Evolutionary conservation across 2,329 filamentous ascomycete genomes (phyloP), one percentile per base, ranked within the genome.

Genomic region (Colletotrichum siamense): DNA sequence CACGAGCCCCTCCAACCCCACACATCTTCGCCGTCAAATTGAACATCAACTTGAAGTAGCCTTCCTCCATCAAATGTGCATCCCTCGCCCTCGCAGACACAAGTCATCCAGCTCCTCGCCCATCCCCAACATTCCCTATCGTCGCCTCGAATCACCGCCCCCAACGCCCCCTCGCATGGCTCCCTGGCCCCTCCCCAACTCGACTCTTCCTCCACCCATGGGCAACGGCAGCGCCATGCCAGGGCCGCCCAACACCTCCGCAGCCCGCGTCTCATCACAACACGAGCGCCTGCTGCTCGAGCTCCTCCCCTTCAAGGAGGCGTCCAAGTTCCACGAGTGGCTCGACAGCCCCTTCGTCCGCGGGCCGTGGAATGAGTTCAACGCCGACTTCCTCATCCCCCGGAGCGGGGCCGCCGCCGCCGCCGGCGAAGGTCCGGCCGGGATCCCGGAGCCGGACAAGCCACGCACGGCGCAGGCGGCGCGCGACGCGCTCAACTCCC

Each of bases 261-360:
- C 74, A 4, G n/a, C 65, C 39, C 62, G 44, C 52, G 64, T 84
- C 61, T 77, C 81, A 24, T 72, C 78, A 5, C 84, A 86, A 77
- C 83, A 85, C 77, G 82, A 85, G 78, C 83, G 85, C 36, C 84
- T 86, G 39, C 81, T 86, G 67, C 79, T 86, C 77, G 84, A 86
- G 77, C 82, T 85, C 52, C 81, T 87, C 13, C 84, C 85, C 32
- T 84, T 86, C 80, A 82, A 82, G 62, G 82, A 83, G 63, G 62
- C 73, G 39, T 59, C 64, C 30, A 79, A 81, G 74, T 86, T 87
- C 78, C 82, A 82, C 55, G 82, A 81, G 30, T 87, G 84, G 85
- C 81, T 86, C 12, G 69, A 75, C 59, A 78, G 83, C 74, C 64
- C 77, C 52, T 81, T 80, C 52, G 80, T 86, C 18, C 80, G 81